A percentile compares a stretch with the other conserved stretches of the same genome.
phyloP scores from a whole-genome alignment of 2,329 filamentous ascomycete genomes.

The Diaporthe velutina region DNA sequence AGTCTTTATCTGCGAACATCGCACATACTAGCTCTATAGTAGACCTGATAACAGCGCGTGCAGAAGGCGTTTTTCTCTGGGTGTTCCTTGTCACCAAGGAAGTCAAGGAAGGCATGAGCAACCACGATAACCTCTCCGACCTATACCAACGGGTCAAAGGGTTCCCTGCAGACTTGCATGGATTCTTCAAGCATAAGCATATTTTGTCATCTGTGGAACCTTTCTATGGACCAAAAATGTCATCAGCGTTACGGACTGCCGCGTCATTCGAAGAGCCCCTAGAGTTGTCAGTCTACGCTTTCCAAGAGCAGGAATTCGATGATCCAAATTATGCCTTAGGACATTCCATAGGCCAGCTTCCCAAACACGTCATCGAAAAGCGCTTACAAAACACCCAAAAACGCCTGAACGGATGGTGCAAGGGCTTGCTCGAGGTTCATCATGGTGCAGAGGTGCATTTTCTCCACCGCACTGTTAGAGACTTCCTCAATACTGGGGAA shows the following conservation, averaged over 20 bases:
- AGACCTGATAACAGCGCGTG: neutral
- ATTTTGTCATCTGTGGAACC: neutral
- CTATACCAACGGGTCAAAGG: conserved; percentile 3
- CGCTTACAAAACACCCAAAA: neutral
- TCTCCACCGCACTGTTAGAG: neutral
- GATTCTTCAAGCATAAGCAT: conserved; percentile 19
- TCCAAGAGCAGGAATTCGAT: neutral
- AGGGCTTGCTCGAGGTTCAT: neutral
- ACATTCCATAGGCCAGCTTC: neutral
- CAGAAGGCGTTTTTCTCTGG: conserved; percentile 23
- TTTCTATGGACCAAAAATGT: conserved; percentile 21
- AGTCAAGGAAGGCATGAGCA: neutral
- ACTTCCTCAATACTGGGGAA: neutral
- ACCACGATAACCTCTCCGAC: conserved; percentile 3
- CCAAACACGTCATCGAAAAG: neutral
- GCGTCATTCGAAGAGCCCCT: neutral
- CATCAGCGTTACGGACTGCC: neutral
- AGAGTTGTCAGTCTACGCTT: neutral
- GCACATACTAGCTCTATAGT: neutral
- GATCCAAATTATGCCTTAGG: conserved; percentile 4
- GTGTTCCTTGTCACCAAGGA: conserved; percentile 26
- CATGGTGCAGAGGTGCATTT: neutral
- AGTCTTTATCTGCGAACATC: neutral
- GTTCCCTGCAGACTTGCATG: neutral
- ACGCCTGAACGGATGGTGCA: neutral